Percentiles rank a stretch among this genome's conserved stretches.
Conservation (phyloP, 768 basidiomycete genomes). For the Omphalotus guepiniiformis region DNA sequence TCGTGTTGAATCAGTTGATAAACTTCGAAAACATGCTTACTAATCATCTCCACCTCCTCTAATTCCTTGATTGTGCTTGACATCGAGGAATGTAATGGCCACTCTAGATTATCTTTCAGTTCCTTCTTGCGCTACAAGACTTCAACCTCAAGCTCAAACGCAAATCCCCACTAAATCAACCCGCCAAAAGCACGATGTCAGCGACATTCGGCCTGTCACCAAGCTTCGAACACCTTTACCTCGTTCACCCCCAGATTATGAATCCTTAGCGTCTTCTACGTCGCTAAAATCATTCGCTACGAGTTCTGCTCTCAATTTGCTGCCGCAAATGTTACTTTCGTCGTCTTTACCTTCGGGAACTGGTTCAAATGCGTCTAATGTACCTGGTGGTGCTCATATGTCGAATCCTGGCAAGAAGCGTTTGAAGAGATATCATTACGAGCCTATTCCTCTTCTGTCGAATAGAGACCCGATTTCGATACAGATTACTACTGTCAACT, state of each 20-base stretch:
- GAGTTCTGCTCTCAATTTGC: constrained; percentile 27
- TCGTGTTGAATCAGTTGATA: too few relatives aligned
- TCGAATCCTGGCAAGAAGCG: constrained; percentile 17
- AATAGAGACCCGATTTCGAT: constrained; percentile 70
- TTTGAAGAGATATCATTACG: constrained; percentile 9
- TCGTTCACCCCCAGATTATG: constrained; percentile 24
- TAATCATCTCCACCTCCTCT: too few relatives aligned
- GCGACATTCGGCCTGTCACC: constrained; percentile 34
- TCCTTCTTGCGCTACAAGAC: constrained; percentile 38
- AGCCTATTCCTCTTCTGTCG: constrained; percentile 40
- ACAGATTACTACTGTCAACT: constrained; percentile 73
- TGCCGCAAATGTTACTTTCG: constrained; percentile 37
- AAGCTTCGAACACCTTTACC: constrained; percentile 42
- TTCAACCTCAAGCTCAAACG: constrained; percentile 17
- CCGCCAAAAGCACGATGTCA: constrained; percentile 5
- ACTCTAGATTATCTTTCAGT: constrained; percentile 46
- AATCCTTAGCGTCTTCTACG: constrained; percentile 21
- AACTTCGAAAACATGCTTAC: too few relatives aligned
- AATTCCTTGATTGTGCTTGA: too few relatives aligned
- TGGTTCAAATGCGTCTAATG: constrained; percentile 10
- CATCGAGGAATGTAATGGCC: too few relatives aligned
- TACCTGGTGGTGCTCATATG: constrained; percentile 14
- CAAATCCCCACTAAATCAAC: constrained; percentile 3
- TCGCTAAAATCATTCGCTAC: constrained; percentile 19
- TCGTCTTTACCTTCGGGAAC: constrained; percentile 19